These are phyloP conservation scores for Floccularia luteovirens DNA, from an alignment of 768 basidiomycete species.

Conservation along the genomic window DNA sequence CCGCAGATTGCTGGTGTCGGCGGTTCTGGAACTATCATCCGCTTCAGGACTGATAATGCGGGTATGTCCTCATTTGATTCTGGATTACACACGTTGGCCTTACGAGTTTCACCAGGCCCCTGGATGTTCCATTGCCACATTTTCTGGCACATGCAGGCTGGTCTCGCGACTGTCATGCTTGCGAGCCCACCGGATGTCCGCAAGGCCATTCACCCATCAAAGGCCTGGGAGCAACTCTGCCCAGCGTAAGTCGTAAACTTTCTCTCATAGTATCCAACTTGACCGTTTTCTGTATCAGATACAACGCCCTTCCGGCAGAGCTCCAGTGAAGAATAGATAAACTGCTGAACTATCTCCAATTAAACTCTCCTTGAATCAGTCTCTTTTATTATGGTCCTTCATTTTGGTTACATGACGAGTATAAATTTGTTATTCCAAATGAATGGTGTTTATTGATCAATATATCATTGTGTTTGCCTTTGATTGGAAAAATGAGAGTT, in stretches of 20 bases:
- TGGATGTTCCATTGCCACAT: constrained; percentile 15
- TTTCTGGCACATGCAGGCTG: constrained; percentile 10
- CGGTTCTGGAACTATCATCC: constrained; percentile 11
- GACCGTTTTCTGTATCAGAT: constrained; percentile 4
- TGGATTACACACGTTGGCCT: background rate
- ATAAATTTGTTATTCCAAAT: background rate
- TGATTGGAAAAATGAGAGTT: background rate
- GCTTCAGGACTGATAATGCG: constrained; percentile 13
- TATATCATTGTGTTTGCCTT: no score
- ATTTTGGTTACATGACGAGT: background rate
- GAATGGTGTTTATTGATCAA: no score
- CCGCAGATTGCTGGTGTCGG: constrained; percentile 9
- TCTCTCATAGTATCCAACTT: background rate
- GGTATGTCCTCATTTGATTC: constrained; percentile 2
- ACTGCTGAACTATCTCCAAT: background rate
- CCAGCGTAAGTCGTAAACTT: constrained; percentile 2
- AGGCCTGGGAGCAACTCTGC: constrained; percentile 9
- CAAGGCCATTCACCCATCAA: constrained; percentile 3
- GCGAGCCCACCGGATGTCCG: constrained; percentile 3
- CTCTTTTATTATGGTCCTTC: background rate
- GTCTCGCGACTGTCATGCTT: constrained; percentile 10
- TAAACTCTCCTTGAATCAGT: background rate
- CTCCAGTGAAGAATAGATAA: no score
- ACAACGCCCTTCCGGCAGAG: constrained; percentile 10
- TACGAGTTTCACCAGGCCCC: constrained; percentile 4